Evolutionary conservation across 805 yeast species (phyloP), one percentile per base, ranked within the genome.

Genomic region (Zygotorulaspora danielsina): DNA sequence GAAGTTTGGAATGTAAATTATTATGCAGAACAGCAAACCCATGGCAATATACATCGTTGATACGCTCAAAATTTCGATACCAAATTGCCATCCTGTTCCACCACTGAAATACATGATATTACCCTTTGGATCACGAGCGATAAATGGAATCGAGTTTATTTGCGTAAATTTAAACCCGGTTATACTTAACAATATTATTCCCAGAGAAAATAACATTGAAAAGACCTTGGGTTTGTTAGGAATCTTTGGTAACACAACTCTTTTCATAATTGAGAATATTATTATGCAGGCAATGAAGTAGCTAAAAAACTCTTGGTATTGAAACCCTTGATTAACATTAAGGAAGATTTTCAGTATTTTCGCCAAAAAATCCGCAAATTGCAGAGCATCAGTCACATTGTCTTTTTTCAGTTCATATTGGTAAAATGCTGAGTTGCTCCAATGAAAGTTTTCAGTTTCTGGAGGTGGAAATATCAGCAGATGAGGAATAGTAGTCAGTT

Each of bases 71-170:
- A 79, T 70, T 54, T 84, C 94, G 3, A 75, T 61, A 0, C 93
- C 90, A 59, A 82, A 78, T 61, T 83, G 90, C 67, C 78, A 78
- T 40, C 72, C 74, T 3, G 64, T 59, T 3, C 85, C 87, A 10
- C 86, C 86, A 42, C 83, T 73, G 40, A 81, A 71, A 49, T 66
- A 71, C 60, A 78, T 72, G 2, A 79, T 55, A n/a, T 65, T 62
- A 9, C 75, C 76, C 2, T 75, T 53, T 2, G 70, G 75, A 51
- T 72, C 65, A 39, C 65, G 67, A 1, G 81, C 78, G 13, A 84
- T 46, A 34, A 84, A 76, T 2, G 90, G 87, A 1, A 79, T 76
- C 1, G 70, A 69, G 48, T 79, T 69, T 37, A 79, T 78, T 18
- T 72, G 60, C 1, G 83, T 72, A 55, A 78, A 84, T 62, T 76